Evolutionary conservation across 345 rosid species (phyloP).

Genomic region (Moringa oleifera): DNA sequence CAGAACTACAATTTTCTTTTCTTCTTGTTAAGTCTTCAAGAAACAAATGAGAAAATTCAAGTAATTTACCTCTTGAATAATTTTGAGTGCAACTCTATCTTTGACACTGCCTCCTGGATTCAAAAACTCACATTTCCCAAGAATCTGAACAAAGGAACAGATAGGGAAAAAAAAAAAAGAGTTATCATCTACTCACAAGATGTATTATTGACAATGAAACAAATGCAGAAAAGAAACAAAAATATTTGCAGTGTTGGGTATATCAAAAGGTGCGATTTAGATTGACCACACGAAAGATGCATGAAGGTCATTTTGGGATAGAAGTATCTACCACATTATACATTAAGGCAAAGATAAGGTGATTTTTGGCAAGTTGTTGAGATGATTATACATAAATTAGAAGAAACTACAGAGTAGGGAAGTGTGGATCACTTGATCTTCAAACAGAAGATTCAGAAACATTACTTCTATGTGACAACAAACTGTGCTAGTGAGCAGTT

Average conservation of each 20-base stretch:
- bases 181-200: neutral
- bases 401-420: no score
- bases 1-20: neutral
- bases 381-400: no score
- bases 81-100: slow-evolving; percentile 85
- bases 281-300: neutral
- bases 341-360: no score
- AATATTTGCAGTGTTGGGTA: neutral
- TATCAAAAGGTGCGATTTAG: neutral
- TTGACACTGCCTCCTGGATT: slow-evolving; percentile 99
- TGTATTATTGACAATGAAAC: neutral
- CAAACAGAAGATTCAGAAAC: no score
- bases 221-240: neutral
- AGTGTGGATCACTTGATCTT: no score
- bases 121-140: slow-evolving; percentile 89
- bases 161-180: slow-evolving; percentile 1
- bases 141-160: slow-evolving; percentile 49
- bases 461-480: no score
- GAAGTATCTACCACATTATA: neutral
- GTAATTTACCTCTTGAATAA: slow-evolving; percentile 72
- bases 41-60: neutral
- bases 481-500: no score
- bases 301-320: no score
- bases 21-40: no score
- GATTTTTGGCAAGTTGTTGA: no score